Base-by-base conservation (phyloP, 108 stramenopile species). In the Craspedostauros australis region DNA sequence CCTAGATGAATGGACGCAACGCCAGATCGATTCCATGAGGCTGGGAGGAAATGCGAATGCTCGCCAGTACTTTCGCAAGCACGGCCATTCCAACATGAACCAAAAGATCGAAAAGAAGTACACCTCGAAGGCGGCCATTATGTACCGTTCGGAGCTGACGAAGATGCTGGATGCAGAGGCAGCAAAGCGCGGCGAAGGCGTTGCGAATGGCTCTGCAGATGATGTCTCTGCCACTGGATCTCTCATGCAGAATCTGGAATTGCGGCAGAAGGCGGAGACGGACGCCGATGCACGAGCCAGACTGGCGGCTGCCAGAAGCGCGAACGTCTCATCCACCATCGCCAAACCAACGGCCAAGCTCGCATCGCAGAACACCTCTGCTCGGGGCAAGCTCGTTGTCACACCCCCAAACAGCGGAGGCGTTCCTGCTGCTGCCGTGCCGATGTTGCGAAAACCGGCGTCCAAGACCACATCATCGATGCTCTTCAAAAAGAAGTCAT, bases 1-100 rank as follows among this genome's bases (percentile, higher is more conserved):
- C 60, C 60, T 95, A 40, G 95, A 95, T 56, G 93, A 94, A 44
- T 94, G 95, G 95, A 95, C 95, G 15, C 87, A 87, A 28, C 68
- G 85, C 24, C 95, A 95, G 62, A 76, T 95, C 34, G 92, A 93
- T 59, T 76, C 84, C 44, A 95, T 95, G 95, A 54, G 83, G 27
- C 54, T 95, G 31, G 89, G 91, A 15, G 94, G 94, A 38, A 95
- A 95, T 53, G 89, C 68, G 1, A 90, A 84, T 71, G 82, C 83
- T 0, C 66, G 73, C 23, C 57, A 72, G 27, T 95, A 70, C 56
- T 91, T 95, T 66, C 76, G 82, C 14, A 82, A 84, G 52, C 80
- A 93, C 44, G 94, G 94, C 21, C 56, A 79, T 9, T 70, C 79
- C 12, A 88, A 89, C 39, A 67, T 83, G 63, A 70, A 93, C 27